Conservation (phyloP, 805 yeast species). For the Huiozyma sinensis region DNA sequence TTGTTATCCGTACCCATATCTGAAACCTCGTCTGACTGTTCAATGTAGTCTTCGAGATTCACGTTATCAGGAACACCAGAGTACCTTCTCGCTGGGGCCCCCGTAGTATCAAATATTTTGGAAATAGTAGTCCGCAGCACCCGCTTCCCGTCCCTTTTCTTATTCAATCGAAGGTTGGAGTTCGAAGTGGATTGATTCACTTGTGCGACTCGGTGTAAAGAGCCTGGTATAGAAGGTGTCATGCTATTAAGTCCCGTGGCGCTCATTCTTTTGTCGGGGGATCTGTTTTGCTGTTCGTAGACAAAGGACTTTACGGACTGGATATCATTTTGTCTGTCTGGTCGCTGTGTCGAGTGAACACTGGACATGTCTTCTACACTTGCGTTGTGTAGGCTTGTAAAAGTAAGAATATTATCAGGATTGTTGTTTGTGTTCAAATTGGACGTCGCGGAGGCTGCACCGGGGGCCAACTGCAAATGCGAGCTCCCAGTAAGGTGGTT, state of each 20-base stretch:
- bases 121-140: conserved; percentile 60
- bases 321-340: conserved; percentile 10
- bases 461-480: too few species aligned
- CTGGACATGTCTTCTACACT: conserved; percentile 16
- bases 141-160: conserved; percentile 10
- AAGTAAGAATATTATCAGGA: conserved; percentile 3
- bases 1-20: not conserved
- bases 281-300: conserved; percentile 10
- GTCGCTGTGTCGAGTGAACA: conserved; percentile 9
- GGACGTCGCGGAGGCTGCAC: conserved; percentile 1
- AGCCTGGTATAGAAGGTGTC: not conserved
- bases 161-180: conserved; percentile 1
- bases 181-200: not conserved
- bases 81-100: conserved; percentile 60
- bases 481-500: not conserved
- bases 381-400: conserved; percentile 3
- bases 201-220: not conserved
- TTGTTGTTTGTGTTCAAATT: conserved; percentile 8
- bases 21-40: conserved; percentile 30
- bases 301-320: conserved; percentile 19
- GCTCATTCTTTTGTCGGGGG: conserved; percentile 22
- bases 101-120: conserved; percentile 60
- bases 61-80: conserved; percentile 60
- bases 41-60: conserved; percentile 34
- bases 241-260: conserved; percentile 9